Evolutionary conservation across 2,329 filamentous ascomycete species (phyloP).

Genomic region (Leptographium radiaticola): DNA sequence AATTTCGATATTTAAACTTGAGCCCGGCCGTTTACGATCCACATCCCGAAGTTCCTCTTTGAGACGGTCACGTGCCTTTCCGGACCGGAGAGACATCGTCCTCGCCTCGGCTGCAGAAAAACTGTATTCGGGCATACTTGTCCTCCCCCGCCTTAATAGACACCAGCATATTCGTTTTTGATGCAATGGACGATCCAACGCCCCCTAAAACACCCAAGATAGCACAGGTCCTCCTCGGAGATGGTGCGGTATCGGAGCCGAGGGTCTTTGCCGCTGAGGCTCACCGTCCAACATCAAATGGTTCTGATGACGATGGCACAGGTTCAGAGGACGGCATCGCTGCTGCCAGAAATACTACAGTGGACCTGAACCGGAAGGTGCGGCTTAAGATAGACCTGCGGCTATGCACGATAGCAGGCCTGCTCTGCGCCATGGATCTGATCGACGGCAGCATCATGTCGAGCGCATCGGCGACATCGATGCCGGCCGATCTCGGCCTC

Average conservation of each 20-base stretch:
- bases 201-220: neutral
- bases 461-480: neutral
- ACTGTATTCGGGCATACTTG: too few species aligned
- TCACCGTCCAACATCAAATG: neutral
- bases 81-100: too few species aligned
- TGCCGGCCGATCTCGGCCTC: neutral
- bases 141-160: neutral
- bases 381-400: neutral
- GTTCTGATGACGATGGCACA: neutral
- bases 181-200: neutral
- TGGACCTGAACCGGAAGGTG: neutral
- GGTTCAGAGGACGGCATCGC: neutral
- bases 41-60: too few species aligned
- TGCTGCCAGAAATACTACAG: neutral
- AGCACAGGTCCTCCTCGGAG: neutral
- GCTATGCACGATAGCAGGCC: neutral
- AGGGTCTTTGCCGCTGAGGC: neutral
- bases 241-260: neutral
- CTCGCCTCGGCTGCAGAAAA: too few species aligned
- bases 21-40: too few species aligned
- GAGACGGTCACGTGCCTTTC: too few species aligned
- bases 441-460: constrained; percentile 1
- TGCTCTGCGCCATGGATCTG: constrained; percentile 1
- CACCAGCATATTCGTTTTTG: neutral
- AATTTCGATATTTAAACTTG: too few species aligned